Conservation (phyloP, 108 stramenopile species). For the Nannochloropsis salina region DNA sequence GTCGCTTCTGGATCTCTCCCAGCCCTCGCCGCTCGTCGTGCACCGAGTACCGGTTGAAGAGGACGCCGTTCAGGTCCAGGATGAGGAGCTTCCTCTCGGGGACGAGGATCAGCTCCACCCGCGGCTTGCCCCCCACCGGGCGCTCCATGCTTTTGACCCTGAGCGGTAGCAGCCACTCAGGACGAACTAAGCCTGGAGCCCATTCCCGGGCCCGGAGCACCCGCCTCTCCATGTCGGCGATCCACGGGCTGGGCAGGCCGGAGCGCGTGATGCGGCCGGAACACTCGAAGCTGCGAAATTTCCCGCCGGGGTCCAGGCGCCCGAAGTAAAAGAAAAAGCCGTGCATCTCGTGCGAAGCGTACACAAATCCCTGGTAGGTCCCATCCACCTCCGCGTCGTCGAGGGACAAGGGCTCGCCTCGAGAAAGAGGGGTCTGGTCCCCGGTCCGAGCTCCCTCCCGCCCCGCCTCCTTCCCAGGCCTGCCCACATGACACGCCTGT, state of each 20-base stretch:
- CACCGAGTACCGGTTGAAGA: conserved; percentile 17
- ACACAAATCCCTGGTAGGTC: background rate
- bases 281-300: background rate
- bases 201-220: too few species aligned
- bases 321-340: background rate
- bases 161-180: background rate
- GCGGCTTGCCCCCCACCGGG: background rate
- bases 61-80: conserved; percentile 40
- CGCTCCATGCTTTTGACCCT: background rate
- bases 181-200: too few species aligned
- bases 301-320: background rate
- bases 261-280: background rate
- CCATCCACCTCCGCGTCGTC: background rate
- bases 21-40: background rate
- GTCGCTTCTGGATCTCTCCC: conserved; percentile 4
- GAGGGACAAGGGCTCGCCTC: background rate
- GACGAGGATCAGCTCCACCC: background rate
- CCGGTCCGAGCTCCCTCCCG: background rate
- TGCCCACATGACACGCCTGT: too few species aligned
- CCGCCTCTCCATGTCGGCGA: too few species aligned
- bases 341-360: background rate
- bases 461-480: background rate
- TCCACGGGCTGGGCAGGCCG: background rate
- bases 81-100: conserved; percentile 20
- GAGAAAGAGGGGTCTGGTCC: background rate